Evolutionary conservation across 2,329 filamentous ascomycete species (phyloP), one percentile per base, ranked within the genome.

Genomic region (Aspergillus ochraceus): DNA sequence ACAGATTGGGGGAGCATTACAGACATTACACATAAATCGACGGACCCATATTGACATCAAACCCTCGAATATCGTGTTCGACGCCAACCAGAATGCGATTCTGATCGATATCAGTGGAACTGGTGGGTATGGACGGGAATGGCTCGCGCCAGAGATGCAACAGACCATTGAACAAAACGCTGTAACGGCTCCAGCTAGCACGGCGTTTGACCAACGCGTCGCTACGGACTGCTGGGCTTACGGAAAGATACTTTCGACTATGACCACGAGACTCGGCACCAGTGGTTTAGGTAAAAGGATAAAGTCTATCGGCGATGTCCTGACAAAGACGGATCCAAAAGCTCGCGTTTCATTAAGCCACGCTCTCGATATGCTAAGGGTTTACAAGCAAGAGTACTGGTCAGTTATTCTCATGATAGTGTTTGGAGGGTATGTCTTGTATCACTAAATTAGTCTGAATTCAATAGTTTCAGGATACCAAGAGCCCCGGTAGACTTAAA

Each of bases 71-170:
- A 50, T 67, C 22, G 59, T 68, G 54, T 26, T 66, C 3, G 64
- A 68, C 53, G 51, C 42, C 2, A 24, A 55, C 19, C 26, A 46
- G 49, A 60, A 66, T 60, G 64, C 65, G 10, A 45, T 66, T 11
- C 62, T 68, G 17, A 67, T 66, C 52, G 63, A 68, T 61, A 60
- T 66, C 17, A 63, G 66, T 29, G 64, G 64, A 4, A 60, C 57
- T 50, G 63, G 62, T 14, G 55, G 55, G 20, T 60, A 55, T 26
- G 52, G 14, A n/a, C 57, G 56, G 55, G 62, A 58, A 57, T 65
- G 61, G 64, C 56, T 58, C n/a, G 56, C 63, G 24, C 61, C 61
- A 11, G 63, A 66, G 52, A 66, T 66, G 49, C 46, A 56, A 47
- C 22, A 45, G 20, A 47, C 30, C 10, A 51, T 57, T 50, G 12